Evolutionary conservation across 2,329 filamentous ascomycete genomes (phyloP), one percentile per base, ranked within the genome.

Genomic region (Paraconiothyrium sp.): DNA sequence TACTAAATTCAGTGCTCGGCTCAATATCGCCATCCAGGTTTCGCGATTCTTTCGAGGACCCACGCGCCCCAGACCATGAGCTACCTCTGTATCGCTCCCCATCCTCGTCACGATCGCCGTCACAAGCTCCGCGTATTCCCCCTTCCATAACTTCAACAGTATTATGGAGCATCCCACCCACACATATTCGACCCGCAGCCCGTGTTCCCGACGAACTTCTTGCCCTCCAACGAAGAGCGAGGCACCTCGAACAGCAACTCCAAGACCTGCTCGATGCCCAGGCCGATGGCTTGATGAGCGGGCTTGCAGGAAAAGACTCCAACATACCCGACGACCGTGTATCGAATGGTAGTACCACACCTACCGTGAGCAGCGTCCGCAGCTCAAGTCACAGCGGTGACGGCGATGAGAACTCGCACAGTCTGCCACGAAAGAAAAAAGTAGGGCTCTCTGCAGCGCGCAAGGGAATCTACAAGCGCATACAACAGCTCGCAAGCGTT

Each of bases 401-500:
- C 14, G 68, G 65, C 35, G 66, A 68, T 16, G 63, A 64, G 11
- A 58, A 64, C 39, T 61, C 51, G n/a, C 54, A 57, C 13, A 54
- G 35, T 47, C 62, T 54, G n/a, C 50, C 60, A 9, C 58, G 64
- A 79, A 90, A 49, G 88, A 83, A 83, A 58, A 86, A 84, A 39
- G 74, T 86, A 9, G 85, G 88, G 0, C 81, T 93, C 14, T 83
- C 84, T 32, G 84, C 85, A 20, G 89, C 90, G 1, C 84, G 92
- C n/a, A 83, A 84, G 32, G 89, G 88, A 0, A 84, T 94, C 8
- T 83, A 86, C 16, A 84, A 83, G 54, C 84, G 86, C 52, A 90
- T 94, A 75, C 80, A 84, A 3, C 86, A 88, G 57, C 79, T 94
- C 5, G 87, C 86, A 0, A 84, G 84, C 9, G 79, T 94, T 30